Conservation (phyloP, 2,329 filamentous ascomycete genomes). For the Emmonsia crescens region DNA sequence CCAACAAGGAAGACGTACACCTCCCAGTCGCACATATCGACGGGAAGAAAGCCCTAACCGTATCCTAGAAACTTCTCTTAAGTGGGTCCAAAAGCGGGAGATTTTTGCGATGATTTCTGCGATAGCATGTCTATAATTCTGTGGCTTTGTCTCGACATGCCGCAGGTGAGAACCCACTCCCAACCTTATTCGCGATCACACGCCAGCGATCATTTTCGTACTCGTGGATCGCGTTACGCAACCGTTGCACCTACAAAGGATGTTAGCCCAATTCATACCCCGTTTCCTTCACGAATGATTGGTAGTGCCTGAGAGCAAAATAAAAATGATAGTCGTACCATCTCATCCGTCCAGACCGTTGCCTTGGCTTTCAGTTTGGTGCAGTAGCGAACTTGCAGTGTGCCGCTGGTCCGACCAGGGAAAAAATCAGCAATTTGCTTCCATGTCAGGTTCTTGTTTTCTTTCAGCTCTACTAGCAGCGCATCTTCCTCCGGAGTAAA, state of each 20-base stretch:
- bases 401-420: constrained; percentile 78
- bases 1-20: constrained; percentile 9
- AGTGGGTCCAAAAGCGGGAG: neutral
- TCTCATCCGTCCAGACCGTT: constrained; percentile 86
- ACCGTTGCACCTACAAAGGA: constrained; percentile 25
- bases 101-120: constrained; percentile 1
- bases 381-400: constrained; percentile 86
- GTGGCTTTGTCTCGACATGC: constrained; percentile 74
- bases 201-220: constrained; percentile 68
- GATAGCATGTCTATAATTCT: constrained; percentile 38
- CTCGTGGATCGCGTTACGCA: constrained; percentile 30
- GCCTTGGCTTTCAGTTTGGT: constrained; percentile 92
- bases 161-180: constrained; percentile 74
- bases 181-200: constrained; percentile 81
- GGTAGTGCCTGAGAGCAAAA: constrained; percentile 4
- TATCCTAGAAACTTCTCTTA: constrained; percentile 1
- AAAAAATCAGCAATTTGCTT: constrained; percentile 98
- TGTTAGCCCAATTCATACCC: constrained; percentile 4
- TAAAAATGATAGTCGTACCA: constrained; percentile 43
- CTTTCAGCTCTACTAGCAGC: constrained; percentile 78
- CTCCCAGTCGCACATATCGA: constrained; percentile 10
- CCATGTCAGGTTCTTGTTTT: constrained; percentile 91
- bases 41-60: neutral
- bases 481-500: constrained; percentile 89
- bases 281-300: neutral